Evolutionary conservation across 2,329 filamentous ascomycete genomes (phyloP).

Genomic region (Ceratocystis colombiana): DNA sequence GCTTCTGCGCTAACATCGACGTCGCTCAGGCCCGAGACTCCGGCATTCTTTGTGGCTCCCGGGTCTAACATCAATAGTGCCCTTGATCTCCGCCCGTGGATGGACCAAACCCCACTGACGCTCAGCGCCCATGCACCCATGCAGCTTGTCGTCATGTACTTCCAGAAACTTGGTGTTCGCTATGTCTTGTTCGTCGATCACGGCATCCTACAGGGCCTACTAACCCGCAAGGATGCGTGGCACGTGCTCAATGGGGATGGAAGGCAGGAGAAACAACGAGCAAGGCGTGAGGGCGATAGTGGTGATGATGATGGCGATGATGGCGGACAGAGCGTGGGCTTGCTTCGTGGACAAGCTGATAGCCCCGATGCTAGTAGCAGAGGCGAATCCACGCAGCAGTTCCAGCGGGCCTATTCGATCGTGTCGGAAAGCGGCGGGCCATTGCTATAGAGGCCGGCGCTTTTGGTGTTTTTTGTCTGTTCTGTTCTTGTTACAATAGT

Average conservation of each 20-base stretch:
- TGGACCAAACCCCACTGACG: conserved; percentile 96
- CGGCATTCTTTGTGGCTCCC: conserved; percentile 72
- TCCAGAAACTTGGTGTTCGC: conserved; percentile 83
- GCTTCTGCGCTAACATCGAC: conserved; percentile 38
- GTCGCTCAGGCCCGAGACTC: conserved; percentile 56
- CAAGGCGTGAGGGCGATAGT: conserved; percentile 2
- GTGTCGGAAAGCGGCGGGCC: conserved; percentile 3
- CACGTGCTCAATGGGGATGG: conserved; percentile 71
- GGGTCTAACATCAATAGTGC: conserved; percentile 37
- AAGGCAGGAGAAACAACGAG: conserved; percentile 33
- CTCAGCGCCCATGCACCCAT: conserved; percentile 66
- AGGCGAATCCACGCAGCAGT: conserved; percentile 1
- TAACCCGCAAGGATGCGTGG: conserved; percentile 98
- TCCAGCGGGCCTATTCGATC: conserved; percentile 7
- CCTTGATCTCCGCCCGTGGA: conserved; percentile 89
- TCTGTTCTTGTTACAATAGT: background rate
- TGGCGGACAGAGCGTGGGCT: conserved; percentile 28
- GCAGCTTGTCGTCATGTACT: conserved; percentile 81
- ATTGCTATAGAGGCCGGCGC: background rate
- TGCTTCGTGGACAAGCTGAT: conserved; percentile 7
- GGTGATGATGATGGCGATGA: conserved; percentile 20
- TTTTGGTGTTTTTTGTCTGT: background rate
- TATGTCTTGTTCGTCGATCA: conserved; percentile 82
- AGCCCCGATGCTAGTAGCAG: background rate
- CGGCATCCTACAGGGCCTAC: conserved; percentile 68